A percentile compares a stretch with the other conserved stretches of the same genome.
Evolutionary conservation across 2,329 filamentous ascomycete genomes (phyloP).

Genomic region (Paecilomyces niveus): DNA sequence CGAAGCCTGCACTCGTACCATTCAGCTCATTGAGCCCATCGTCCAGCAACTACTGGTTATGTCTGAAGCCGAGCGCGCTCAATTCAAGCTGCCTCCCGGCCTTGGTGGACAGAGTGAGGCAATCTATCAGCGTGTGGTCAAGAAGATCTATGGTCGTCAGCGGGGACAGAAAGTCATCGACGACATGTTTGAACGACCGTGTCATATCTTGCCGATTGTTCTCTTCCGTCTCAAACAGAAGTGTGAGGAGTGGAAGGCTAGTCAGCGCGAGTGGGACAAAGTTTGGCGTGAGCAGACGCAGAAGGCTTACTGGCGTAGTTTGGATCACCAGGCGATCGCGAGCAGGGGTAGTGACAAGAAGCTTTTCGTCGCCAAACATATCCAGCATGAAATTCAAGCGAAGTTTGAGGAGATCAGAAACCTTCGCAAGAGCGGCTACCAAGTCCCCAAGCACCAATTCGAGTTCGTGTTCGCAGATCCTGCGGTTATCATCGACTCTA

Average conservation of each 20-base stretch:
- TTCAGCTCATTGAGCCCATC: constrained; percentile 91
- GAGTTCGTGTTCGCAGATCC: constrained; percentile 66
- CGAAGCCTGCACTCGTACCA: constrained; percentile 87
- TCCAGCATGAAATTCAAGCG: constrained; percentile 84
- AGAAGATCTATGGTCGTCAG: constrained; percentile 90
- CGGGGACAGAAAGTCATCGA: constrained; percentile 77
- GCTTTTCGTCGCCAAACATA: constrained; percentile 79
- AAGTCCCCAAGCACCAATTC: constrained; percentile 64
- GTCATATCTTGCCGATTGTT: constrained; percentile 80
- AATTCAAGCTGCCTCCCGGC: constrained; percentile 72
- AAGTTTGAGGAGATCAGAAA: constrained; percentile 87
- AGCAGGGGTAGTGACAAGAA: constrained; percentile 87
- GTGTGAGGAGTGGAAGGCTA: constrained; percentile 95
- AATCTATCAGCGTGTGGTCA: constrained; percentile 93
- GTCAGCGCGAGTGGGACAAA: constrained; percentile 96
- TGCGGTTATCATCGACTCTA: constrained; percentile 53
- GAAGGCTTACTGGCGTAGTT: constrained; percentile 87
- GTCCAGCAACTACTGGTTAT: constrained; percentile 83
- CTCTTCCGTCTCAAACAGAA: constrained; percentile 89
- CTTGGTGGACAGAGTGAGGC: constrained; percentile 90
- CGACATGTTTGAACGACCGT: constrained; percentile 77
- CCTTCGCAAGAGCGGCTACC: constrained; percentile 54
- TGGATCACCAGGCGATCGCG: constrained; percentile 92
- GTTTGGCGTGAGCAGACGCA: constrained; percentile 96
- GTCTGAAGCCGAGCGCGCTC: constrained; percentile 61